Conservation (phyloP, 208 protist genomes). For the Acanthamoeba culbertsoni region DNA sequence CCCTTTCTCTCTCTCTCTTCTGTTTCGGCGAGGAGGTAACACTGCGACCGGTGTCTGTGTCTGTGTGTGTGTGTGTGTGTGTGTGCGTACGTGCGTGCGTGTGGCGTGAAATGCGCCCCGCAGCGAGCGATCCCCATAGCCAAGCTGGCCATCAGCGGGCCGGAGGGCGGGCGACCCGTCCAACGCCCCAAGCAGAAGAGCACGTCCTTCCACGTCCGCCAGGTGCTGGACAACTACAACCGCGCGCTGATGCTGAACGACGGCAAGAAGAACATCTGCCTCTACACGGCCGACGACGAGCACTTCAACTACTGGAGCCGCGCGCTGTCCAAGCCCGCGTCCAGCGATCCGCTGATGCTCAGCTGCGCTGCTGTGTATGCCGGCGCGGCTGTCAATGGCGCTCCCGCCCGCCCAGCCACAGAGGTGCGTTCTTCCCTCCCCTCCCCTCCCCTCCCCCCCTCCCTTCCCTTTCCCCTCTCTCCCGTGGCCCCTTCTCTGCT, state of each 20-base stretch:
- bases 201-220: not conserved
- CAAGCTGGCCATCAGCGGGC: not conserved
- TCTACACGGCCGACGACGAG: not conserved
- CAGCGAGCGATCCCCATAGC: not conserved
- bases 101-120: not conserved
- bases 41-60: not conserved
- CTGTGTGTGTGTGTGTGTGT: not conserved
- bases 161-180: not conserved
- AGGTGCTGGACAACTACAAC: slow-evolving; percentile 30
- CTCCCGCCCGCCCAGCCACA: no score
- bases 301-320: not conserved
- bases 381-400: not conserved
- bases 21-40: no score
- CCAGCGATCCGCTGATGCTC: not conserved
- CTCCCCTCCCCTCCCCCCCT: no score
- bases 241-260: not conserved
- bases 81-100: not conserved
- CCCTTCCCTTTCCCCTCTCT: no score
- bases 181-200: slow-evolving; percentile 24
- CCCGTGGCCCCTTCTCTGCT: no score
- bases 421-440: no score
- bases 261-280: slow-evolving; percentile 1
- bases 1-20: no score
- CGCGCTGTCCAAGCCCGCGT: not conserved
- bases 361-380: not conserved